Base-by-base conservation (phyloP, 2,329 filamentous ascomycete genomes). In the Didymella exigua region DNA sequence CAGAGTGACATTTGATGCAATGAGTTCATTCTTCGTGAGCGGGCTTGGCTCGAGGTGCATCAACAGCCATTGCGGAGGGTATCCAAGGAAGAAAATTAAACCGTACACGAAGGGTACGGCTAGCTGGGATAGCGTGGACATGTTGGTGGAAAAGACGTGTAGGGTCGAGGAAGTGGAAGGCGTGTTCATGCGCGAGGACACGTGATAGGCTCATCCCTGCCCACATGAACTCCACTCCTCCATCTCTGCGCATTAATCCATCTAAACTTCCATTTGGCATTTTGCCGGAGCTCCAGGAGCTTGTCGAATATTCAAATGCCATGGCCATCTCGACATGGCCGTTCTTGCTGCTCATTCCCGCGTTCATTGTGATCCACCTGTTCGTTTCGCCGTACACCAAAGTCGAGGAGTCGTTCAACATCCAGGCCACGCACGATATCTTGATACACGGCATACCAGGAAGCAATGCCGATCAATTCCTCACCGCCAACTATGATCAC, bases 361-460 rank as follows among this genome's bases (percentile, higher is more conserved):
- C 57, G 4, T 58, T 67, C 43, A 59, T 74, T 54, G 73, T 89
- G 54, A 50, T 89, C 49, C 90, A 96, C 75, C 85, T 96, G 50
- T 69, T 86, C 58, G 73, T 86, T 21, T 86, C 93, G 10, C 95
- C 95, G 0, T 93, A 96, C 78, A 97, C 93, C 53, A 99, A 99
- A 76, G 95, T 99, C 56, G 95, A 99, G 75, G 95, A 99, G 76
- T 98, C 93, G 0, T 98, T 99, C 84, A 96, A 96, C 74, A 86
- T 98, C 54, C 95, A 99, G 75, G 95, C 95, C 5, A 84, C 87
- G 3, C 95, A 98, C 75, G 95, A 99, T 74, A 89, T 99, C 30
- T 76, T 96, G 56, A 83, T 84, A 31, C 91, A 95, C 72, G 92
- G 92, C 21, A 86, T 90, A 1, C 90, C 91, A 0, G 82, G 79